These are phyloP conservation scores for Leccinum boreale DNA, from an alignment of 768 basidiomycete species.

Conservation along the genomic window DNA sequence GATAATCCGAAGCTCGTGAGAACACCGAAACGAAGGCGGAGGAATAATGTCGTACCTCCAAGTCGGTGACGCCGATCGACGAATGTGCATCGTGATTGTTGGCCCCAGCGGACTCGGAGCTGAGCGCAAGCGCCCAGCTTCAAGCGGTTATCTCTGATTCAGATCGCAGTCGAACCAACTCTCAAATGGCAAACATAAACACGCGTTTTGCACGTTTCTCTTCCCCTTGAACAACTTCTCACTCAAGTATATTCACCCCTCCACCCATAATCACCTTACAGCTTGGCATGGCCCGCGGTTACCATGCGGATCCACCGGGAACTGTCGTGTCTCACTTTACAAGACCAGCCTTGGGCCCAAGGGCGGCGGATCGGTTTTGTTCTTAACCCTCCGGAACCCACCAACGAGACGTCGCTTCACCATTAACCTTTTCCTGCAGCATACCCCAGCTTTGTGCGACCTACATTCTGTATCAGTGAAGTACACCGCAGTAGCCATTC, in stretches of 20 bases:
- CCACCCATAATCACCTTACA: background rate
- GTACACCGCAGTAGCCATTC: background rate
- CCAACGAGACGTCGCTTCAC: background rate
- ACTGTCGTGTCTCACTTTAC: background rate
- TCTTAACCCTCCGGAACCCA: background rate
- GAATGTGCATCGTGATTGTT: background rate
- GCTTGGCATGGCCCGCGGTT: background rate
- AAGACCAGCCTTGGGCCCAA: background rate
- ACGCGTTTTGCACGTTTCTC: constrained; percentile 8
- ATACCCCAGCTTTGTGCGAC: background rate
- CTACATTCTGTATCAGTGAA: background rate
- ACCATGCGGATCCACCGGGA: background rate
- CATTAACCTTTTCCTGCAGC: background rate
- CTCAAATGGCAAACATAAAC: background rate
- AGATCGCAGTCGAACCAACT: background rate
- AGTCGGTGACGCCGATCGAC: background rate
- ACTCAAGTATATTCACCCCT: background rate
- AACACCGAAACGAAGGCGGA: background rate
- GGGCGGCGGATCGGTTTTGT: background rate
- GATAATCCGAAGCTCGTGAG: background rate
- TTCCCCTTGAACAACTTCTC: background rate
- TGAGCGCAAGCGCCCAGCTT: background rate
- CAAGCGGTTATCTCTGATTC: background rate
- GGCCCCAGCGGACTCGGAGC: background rate
- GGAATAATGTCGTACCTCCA: background rate